Evolutionary conservation across 805 yeast genomes (phyloP), one percentile per base, ranked within the genome.

Genomic region (Starmerella riodocensis): DNA sequence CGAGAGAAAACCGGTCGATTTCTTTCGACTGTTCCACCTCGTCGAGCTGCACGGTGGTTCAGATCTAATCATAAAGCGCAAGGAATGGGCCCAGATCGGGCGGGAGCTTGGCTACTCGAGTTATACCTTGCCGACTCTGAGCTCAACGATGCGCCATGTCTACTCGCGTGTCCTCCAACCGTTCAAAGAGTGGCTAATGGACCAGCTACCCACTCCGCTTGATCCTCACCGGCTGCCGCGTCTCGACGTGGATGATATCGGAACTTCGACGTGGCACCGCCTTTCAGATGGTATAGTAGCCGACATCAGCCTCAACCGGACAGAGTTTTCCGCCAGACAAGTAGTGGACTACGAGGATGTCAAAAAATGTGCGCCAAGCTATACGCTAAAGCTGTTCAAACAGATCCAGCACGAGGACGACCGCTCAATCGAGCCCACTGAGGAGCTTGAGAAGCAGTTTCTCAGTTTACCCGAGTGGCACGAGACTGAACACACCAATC

Each of bases 1-100:
- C 22, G 83, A 79, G 50, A 74, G 73, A 48, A 61, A 79, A 38
- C 70, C 76, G 1, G 55, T 81, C 30, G 86, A 81, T 57, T 60
- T 81, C 26, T 80, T 66, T 55, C 63, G 71, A 30, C 57, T 81
- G 29, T 67, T 71, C 48, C 61, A 68, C 28, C 65, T 73, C 12
- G 91, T 82, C 1, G 61, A 67, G 16, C 53, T 70, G 14, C 63
- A 78, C 43, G 91, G 91, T 16, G 93, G 93, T 0, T 75, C 66
- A 53, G 64, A 65, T 9, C 64, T 59, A 9, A 85, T 82, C n/a
- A 70, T 78, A 33, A 57, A 67, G 40, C 69, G 69, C 40, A 78
- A 79, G 51, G 63, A 73, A 33, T 83, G 94, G 94, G 84, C 84
- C 1, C 84, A 79, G 52, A 70, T 83, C 8, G 88, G 88, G 12